Conservation (phyloP, 2,329 filamentous ascomycete species). For the Nemania abortiva region DNA sequence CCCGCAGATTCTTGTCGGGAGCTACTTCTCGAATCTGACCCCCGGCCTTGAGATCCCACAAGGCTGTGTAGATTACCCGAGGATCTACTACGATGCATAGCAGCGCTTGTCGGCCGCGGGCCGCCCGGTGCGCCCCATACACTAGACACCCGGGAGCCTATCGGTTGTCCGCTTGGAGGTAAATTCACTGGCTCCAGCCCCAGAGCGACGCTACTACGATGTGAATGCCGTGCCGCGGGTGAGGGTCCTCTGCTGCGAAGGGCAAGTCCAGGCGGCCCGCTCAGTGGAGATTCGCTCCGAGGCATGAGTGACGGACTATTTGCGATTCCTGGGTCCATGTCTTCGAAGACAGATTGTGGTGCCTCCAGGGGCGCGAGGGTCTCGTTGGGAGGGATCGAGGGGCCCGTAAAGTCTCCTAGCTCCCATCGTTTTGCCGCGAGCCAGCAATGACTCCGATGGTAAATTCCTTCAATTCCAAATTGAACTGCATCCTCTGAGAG, state of each 20-base stretch:
- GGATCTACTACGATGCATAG: conserved; percentile 50
- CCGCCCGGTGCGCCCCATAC: conserved; percentile 44
- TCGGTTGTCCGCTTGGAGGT: conserved; percentile 38
- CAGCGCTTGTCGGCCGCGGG: conserved; percentile 44
- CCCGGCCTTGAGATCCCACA: conserved; percentile 40
- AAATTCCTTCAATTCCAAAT: conserved; percentile 53
- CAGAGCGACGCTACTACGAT: conserved; percentile 51
- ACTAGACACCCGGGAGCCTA: conserved; percentile 46
- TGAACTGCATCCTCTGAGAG: conserved; percentile 70
- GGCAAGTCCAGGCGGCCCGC: conserved; percentile 45
- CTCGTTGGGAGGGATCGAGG: conserved; percentile 43
- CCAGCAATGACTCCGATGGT: conserved; percentile 54
- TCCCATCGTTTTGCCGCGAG: conserved; percentile 53
- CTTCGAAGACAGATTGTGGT: conserved; percentile 50
- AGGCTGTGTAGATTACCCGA: conserved; percentile 49
- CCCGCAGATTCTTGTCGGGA: conserved; percentile 48
- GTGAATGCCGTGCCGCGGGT: conserved; percentile 45
- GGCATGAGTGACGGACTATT: conserved; percentile 43
- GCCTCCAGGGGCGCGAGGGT: conserved; percentile 48
- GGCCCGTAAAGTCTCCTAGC: conserved; percentile 42
- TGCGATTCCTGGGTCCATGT: conserved; percentile 46
- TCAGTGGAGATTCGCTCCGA: conserved; percentile 49
- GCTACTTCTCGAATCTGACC: conserved; percentile 44
- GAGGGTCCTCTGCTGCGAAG: conserved; percentile 46
- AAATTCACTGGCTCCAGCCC: conserved; percentile 51